Percentiles rank a stretch among this genome's conserved stretches.
These are phyloP conservation scores for Paraleonurus japonicus DNA, from an alignment of 257 asterid genomes.

Conservation along the genomic window DNA sequence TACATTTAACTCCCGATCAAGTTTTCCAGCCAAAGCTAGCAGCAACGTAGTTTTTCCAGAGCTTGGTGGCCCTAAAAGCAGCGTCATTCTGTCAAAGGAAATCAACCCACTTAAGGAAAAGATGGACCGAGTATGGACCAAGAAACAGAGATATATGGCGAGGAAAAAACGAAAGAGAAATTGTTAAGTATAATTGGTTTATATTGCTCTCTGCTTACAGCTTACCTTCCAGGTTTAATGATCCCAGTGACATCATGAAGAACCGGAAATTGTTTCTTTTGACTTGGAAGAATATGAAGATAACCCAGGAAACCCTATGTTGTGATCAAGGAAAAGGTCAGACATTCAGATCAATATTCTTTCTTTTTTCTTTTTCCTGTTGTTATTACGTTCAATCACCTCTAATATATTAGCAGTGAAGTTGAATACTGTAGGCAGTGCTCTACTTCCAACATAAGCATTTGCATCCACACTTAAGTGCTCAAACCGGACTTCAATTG, in stretches of 20 bases:
- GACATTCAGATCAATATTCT: background rate
- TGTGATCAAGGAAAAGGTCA: slow-evolving; percentile 8
- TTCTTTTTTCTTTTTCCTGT: background rate
- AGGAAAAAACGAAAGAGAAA: background rate
- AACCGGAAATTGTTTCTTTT: slow-evolving; percentile 68
- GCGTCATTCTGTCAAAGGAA: slow-evolving; percentile 56
- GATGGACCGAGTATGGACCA: background rate
- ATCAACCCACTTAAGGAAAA: no score
- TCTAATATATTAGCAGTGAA: slow-evolving; percentile 60
- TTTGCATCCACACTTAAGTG: slow-evolving; percentile 73
- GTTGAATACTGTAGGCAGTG: slow-evolving; percentile 76
- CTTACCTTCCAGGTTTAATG: slow-evolving; percentile 83
- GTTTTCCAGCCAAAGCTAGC: slow-evolving; percentile 88
- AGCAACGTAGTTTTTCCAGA: slow-evolving; percentile 89
- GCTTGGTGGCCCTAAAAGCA: slow-evolving; percentile 90
- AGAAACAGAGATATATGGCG: slow-evolving; percentile 15
- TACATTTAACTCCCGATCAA: slow-evolving; percentile 61
- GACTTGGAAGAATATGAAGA: slow-evolving; percentile 57
- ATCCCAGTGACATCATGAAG: slow-evolving; percentile 76
- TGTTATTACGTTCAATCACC: slow-evolving; percentile 38
- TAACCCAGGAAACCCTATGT: slow-evolving; percentile 59
- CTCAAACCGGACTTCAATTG: slow-evolving; percentile 81
- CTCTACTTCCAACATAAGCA: slow-evolving; percentile 83
- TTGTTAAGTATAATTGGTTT: background rate
- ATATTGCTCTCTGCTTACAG: slow-evolving; percentile 9